Evolutionary conservation across 1,284 basidiomycete species (phyloP), one percentile per base, ranked within the genome.

Genomic region (Amylostereum areolatum): DNA sequence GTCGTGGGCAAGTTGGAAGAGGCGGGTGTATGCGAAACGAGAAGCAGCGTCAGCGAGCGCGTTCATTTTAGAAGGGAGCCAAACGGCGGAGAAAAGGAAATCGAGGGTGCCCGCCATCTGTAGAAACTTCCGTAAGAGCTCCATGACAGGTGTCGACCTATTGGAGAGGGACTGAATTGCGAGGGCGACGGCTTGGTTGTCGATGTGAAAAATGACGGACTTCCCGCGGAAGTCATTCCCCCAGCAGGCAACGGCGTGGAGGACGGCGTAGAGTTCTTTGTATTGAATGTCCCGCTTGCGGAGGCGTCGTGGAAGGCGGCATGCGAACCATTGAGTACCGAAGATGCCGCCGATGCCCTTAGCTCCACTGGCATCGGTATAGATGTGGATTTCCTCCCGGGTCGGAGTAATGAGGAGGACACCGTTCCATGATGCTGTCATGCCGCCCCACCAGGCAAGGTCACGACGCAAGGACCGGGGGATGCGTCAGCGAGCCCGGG

Each of bases 391-490:
- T 29, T 43, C 42, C 12, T 11, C 10, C 6, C 42, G 49, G 3
- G 42, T 25, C 4, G 58, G 56, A 3, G 46, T n/a, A 5, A 69
- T 48, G 4, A 67, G 11, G 5, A 51, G 58, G 28, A 68, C 53
- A 0, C 66, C 64, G 49, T 68, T 69, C 65, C 65, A 69, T 9
- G 52, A 9, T 2, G 47, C 2, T 30, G 56, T 44, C 35, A 64
- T 57, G 0, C 37, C 50, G 1, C 11, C 18, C 66, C 67, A 69
- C 67, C 67, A 68, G n/a, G n/a, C n/a, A n/a, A n/a, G n/a, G n/a
- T n/a, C n/a, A n/a, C n/a, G n/a, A n/a, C n/a, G n/a, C n/a, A 25
- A 28, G 43, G 5, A 62, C 1, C 28, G 37, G 24, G 64, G 55
- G 28, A 69, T 57, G 18, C 51, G 55, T 3, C 52, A 58, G 24